phyloP scores from a whole-genome alignment of 2,329 filamentous ascomycete genomes.

The Ceratocystis lukuohia region DNA sequence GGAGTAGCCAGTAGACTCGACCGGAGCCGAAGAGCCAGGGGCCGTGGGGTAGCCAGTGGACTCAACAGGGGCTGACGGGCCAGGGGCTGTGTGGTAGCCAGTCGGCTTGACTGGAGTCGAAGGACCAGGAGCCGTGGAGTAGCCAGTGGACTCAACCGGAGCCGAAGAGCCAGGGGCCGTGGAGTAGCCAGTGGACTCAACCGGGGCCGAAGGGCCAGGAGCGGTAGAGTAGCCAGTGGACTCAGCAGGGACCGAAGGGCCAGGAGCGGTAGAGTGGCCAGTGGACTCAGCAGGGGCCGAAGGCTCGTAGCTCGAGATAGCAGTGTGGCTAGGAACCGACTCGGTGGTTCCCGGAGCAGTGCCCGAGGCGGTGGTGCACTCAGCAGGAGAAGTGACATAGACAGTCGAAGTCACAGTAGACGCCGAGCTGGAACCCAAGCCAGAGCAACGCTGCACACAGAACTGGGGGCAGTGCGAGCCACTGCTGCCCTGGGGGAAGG shows the following conservation, averaged over 20 bases:
- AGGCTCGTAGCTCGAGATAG: background rate
- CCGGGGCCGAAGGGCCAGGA: background rate
- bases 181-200: background rate
- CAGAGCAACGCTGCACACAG: constrained; percentile 17
- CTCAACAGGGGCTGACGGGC: background rate
- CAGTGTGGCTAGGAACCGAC: too few relatives aligned
- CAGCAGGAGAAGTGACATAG: constrained; percentile 11
- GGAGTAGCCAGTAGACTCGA: background rate
- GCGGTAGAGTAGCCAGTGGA: background rate
- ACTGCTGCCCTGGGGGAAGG: constrained; percentile 11
- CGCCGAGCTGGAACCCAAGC: constrained; percentile 6
- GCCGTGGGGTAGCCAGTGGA: background rate
- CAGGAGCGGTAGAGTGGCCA: constrained; percentile 1
- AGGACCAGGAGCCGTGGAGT: background rate
- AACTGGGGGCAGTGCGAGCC: constrained; percentile 14
- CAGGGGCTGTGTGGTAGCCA: background rate
- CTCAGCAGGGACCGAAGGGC: background rate
- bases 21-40: background rate
- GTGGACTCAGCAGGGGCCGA: background rate
- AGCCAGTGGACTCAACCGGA: background rate
- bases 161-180: background rate
- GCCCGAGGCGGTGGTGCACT: constrained; percentile 3
- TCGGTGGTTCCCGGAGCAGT: constrained; percentile 1
- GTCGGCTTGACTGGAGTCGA: background rate
- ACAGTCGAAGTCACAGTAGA: constrained; percentile 15